Base-by-base conservation (phyloP, 2,329 filamentous ascomycete species). In the Colletotrichum lupini region DNA sequence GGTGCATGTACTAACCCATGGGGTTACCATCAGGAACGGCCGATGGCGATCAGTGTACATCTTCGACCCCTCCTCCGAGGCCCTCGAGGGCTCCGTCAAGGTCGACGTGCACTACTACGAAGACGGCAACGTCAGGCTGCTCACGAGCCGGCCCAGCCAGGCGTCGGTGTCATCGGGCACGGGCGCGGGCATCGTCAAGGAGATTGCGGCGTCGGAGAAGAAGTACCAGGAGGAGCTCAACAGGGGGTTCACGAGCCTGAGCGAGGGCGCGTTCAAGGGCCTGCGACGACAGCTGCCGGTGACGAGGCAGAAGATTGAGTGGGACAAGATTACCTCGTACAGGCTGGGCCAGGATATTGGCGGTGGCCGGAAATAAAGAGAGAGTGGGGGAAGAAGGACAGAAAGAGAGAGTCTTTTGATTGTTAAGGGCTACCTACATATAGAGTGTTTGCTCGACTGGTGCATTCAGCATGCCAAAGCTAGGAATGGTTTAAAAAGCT, bases 101-200 rank as follows among this genome's bases (percentile, higher is more conserved):
- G 94, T 98, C 67, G 95, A 98, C 78, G 96, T 99, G 64, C 97
- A 99, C 87, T 99, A 99, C 88, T 99, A 99, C 86, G 97, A 99
- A 85, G 97, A 99, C 81, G 97, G 97, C 75, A 99, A 99, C 81
- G 97, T 99, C 71, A 93, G 97, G 2, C 89, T 99, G 73, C 88
- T 96, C 75, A 98, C 97, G n/a, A 92, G 90, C 79, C 98, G 98
- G 85, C 87, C 93, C 12, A 82, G 96, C 14, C 87, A 87, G 1
- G 82, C 89, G 3, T 90, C 89, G 9, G 82, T 94, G n/a, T 83
- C 91, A 1, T 91, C 89, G 1, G 87, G 87, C 52, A 90, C 89
- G 2, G 92, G 91, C 8, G 88, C 90, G 0, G 93, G 92, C 46
- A 90, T 98, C 59, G 87, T 93, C 76, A 92, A 91, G 83, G 92